These are phyloP conservation scores for Phytophthora hibernalis DNA, from an alignment of 352 stramenopile species.

Conservation along the genomic window DNA sequence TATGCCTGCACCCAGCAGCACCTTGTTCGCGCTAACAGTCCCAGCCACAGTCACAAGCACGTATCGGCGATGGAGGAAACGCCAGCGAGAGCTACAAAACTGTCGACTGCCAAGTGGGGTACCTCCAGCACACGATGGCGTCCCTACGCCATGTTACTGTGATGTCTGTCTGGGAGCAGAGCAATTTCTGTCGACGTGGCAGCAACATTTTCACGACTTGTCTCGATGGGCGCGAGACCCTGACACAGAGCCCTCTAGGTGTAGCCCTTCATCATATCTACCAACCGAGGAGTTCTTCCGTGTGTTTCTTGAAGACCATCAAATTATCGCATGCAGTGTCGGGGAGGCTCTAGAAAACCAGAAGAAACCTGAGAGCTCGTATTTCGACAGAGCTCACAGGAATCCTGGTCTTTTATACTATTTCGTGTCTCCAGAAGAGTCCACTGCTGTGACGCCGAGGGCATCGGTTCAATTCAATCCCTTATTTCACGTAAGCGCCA, in stretches of 20 bases:
- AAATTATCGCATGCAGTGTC: slow-evolving; percentile 22
- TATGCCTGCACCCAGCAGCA: slow-evolving; percentile 1
- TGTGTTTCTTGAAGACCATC: slow-evolving; percentile 40
- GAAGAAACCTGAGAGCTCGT: not conserved
- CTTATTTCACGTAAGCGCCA: slow-evolving; percentile 41
- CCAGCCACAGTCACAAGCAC: slow-evolving; percentile 35
- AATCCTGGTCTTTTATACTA: slow-evolving; percentile 40
- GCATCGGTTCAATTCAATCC: slow-evolving; percentile 37
- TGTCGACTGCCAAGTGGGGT: slow-evolving; percentile 46
- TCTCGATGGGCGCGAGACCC: slow-evolving; percentile 40
- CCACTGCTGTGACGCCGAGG: not conserved
- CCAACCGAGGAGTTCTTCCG: slow-evolving; percentile 41
- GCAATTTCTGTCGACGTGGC: slow-evolving; percentile 61
- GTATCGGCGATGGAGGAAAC: slow-evolving; percentile 53
- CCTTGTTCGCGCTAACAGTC: slow-evolving; percentile 48
- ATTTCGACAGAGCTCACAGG: not conserved
- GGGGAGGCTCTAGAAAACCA: slow-evolving; percentile 6
- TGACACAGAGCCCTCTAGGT: slow-evolving; percentile 4
- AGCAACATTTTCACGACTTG: slow-evolving; percentile 63
- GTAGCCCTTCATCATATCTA: slow-evolving; percentile 3
- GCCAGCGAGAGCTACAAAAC: slow-evolving; percentile 42
- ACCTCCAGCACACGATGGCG: slow-evolving; percentile 44
- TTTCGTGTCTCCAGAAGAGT: slow-evolving; percentile 36
- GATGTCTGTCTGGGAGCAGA: slow-evolving; percentile 56
- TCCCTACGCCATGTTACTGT: slow-evolving; percentile 58